Evolutionary conservation across 495 filamentous ascomycete genomes (phyloP), one percentile per base, ranked within the genome.

Genomic region (Neurospora sp.): DNA sequence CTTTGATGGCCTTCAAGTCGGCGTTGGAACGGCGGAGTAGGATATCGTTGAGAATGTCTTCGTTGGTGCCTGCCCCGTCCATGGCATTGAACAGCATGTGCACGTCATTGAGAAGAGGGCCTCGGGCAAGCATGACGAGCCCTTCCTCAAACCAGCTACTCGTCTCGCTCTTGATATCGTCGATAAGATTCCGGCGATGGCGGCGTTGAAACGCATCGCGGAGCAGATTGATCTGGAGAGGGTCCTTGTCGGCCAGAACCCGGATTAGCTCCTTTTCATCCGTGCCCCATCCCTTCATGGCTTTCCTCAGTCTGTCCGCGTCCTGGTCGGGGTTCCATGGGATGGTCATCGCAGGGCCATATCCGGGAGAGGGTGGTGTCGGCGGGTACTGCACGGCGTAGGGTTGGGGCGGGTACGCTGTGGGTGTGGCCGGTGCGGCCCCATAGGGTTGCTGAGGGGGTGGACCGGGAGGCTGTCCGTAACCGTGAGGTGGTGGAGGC

Each of bases 251-350:
- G 0, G 89, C 83, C 27, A 98, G 83, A 18, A 90, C 81, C 0
- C 82, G 81, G 75, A 94, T 92, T 1, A 97, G 84, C 0, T 87
- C 80, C 69, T 87, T 88, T 80, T 97, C 94, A 76, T 97, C 89
- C 0, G 94, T 97, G 59, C 94, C 94, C 72, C 96, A 90, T 8
- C 94, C 93, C 83, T 96, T 96, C 92, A 97, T 97, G 3, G 95
- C 93, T 75, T 87, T 87, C 70, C 93, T 86, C 31, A 97, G 84
- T 9, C 81, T 85, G 69, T 93, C 87, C 0, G 93, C 92, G 72
- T 96, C 88, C 2, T 81, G 77, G 3, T 81, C 84, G 69, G 86
- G 89, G 72, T 94, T 89, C 78, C 88, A 91, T 6, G 84, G 85
- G 35, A 91, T 92, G 22, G 85, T 80, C 75, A 89, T 87, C 4